phyloP scores from a whole-genome alignment of 2,329 filamentous ascomycete species.

The Venturiaceae sp. region DNA sequence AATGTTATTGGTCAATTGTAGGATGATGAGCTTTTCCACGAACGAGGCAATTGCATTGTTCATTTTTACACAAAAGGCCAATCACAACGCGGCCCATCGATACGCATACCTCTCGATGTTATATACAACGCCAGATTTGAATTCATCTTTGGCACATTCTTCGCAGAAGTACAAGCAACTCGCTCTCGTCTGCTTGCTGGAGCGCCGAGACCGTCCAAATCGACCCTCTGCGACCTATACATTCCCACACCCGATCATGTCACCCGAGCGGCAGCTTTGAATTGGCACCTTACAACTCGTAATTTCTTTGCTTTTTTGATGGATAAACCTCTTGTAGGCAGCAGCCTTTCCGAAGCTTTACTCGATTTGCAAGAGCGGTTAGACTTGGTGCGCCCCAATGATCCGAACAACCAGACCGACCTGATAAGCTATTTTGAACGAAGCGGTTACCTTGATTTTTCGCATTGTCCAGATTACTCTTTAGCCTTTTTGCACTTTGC shows the following conservation, averaged over 20 bases:
- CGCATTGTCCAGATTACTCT: conserved; percentile 56
- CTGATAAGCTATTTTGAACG: conserved; percentile 57
- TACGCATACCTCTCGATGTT: conserved; percentile 53
- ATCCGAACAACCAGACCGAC: conserved; percentile 49
- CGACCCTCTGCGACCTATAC: conserved; percentile 44
- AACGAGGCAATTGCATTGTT: conserved; percentile 58
- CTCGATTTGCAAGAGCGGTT: conserved; percentile 57
- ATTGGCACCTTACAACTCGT: conserved; percentile 58
- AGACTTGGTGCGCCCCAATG: conserved; percentile 46
- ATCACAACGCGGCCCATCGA: conserved; percentile 56
- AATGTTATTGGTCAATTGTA: conserved; percentile 23
- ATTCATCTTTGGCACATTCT: conserved; percentile 45
- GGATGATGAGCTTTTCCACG: conserved; percentile 64
- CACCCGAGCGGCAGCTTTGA: conserved; percentile 44
- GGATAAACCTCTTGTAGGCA: conserved; percentile 56
- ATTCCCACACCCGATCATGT: conserved; percentile 53
- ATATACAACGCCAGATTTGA: conserved; percentile 39
- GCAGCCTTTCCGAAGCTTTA: conserved; percentile 53
- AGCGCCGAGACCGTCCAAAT: conserved; percentile 3
- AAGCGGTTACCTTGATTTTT: conserved; percentile 60
- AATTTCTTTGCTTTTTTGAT: conserved; percentile 69
- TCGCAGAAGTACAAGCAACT: conserved; percentile 17
- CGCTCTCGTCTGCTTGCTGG: neutral
- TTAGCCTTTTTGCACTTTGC: conserved; percentile 58
- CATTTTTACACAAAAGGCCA: conserved; percentile 58